Conservation (phyloP, 2,329 filamentous ascomycete species). For the Cladosporium halotolerans region DNA sequence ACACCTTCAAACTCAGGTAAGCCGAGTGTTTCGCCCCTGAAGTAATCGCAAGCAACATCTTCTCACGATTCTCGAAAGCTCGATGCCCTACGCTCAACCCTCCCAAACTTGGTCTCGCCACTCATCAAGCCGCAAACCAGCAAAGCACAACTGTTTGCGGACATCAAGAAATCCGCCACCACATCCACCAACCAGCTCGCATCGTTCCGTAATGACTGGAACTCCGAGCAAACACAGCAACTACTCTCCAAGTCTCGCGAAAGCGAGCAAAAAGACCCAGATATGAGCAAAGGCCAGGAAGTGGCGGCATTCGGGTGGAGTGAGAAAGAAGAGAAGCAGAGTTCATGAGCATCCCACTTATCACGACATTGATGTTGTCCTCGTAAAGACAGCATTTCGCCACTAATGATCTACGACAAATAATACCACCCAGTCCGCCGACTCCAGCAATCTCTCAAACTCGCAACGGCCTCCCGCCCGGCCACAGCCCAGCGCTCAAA, state of each 20-base stretch:
- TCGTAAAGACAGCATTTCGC: too few species aligned
- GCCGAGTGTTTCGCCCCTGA: neutral
- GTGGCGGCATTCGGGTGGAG: constrained; percentile 36
- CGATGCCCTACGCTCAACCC: constrained; percentile 36
- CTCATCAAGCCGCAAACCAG: constrained; percentile 25
- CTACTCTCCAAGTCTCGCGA: constrained; percentile 31
- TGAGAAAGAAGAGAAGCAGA: constrained; percentile 22
- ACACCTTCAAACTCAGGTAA: constrained; percentile 38
- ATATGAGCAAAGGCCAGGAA: constrained; percentile 31
- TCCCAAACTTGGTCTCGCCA: constrained; percentile 38
- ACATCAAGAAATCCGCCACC: constrained; percentile 34
- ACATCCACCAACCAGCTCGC: constrained; percentile 33
- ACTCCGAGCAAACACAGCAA: constrained; percentile 30
- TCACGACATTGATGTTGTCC: neutral
- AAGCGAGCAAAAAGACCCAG: constrained; percentile 31
- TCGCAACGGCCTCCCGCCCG: constrained; percentile 21
- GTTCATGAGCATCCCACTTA: constrained; percentile 15
- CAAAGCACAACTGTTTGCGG: constrained; percentile 32
- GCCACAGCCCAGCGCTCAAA: constrained; percentile 16
- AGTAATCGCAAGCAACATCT: neutral
- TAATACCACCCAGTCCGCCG: too few species aligned
- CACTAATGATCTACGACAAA: too few species aligned
- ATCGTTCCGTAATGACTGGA: constrained; percentile 34
- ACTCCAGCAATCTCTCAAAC: neutral
- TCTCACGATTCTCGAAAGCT: constrained; percentile 27